Conservation (phyloP, 352 stramenopile genomes). For the Phytophthora pluvialis region DNA sequence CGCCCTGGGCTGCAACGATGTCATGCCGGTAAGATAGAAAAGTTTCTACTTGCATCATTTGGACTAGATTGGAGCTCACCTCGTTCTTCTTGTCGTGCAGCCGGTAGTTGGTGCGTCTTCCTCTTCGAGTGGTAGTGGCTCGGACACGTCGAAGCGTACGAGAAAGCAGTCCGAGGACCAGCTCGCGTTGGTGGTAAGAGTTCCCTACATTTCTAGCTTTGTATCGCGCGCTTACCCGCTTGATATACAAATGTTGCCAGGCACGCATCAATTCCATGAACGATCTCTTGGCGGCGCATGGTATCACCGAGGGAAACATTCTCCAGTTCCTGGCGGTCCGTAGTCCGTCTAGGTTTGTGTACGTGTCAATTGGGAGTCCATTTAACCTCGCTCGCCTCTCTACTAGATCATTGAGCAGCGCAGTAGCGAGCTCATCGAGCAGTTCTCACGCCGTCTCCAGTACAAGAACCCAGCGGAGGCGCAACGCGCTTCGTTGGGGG, state of each 20-base stretch:
- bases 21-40: constrained; percentile 54
- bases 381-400: not conserved
- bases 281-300: constrained; percentile 76
- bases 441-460: constrained; percentile 73
- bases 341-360: not conserved
- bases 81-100: constrained; percentile 12
- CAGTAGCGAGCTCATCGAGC: constrained; percentile 82
- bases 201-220: not conserved
- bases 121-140: constrained; percentile 29
- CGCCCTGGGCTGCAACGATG: constrained; percentile 78
- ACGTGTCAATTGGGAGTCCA: not conserved
- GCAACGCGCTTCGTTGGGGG: constrained; percentile 59
- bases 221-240: not conserved
- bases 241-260: constrained; percentile 28
- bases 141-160: constrained; percentile 49
- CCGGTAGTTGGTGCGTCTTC: constrained; percentile 32
- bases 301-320: constrained; percentile 84
- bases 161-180: constrained; percentile 80
- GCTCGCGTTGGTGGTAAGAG: constrained; percentile 70
- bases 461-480: constrained; percentile 70
- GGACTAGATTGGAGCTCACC: not conserved
- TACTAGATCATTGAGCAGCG: constrained; percentile 81
- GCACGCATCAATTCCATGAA: constrained; percentile 89
- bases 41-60: not conserved
- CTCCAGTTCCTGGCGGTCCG: constrained; percentile 79